Evolutionary conservation across 1,139 yeast genomes (phyloP).

Genomic region (Protomyces lactucae-debilis): DNA sequence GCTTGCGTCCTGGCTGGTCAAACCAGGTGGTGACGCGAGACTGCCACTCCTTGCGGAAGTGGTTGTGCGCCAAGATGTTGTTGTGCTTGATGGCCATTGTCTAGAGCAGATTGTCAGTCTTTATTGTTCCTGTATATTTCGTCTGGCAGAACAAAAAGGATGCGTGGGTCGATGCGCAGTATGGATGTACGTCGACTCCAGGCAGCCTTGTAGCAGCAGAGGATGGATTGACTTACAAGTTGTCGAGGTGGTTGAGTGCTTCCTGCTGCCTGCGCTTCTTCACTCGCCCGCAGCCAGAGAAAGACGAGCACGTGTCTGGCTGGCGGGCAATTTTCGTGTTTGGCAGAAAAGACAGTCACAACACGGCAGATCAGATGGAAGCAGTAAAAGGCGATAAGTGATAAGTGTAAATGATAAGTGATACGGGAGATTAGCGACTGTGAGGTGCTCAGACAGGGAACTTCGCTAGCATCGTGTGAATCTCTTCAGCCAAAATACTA

Average conservation of each 20-base stretch:
- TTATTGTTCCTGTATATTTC: not conserved
- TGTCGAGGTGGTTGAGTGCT: not conserved
- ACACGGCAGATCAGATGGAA: too few species aligned
- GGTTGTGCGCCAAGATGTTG: slow-evolving; percentile 52
- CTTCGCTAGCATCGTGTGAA: too few species aligned
- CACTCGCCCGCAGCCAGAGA: too few species aligned
- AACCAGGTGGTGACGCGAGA: slow-evolving; percentile 98
- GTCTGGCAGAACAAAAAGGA: too few species aligned
- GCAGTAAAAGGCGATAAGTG: too few species aligned
- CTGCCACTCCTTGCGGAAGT: slow-evolving; percentile 99
- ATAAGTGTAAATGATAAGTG: too few species aligned
- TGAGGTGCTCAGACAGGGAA: too few species aligned
- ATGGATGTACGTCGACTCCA: too few species aligned
- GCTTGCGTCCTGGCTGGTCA: slow-evolving; percentile 99
- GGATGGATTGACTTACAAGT: not conserved
- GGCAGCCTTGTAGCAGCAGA: not conserved
- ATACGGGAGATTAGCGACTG: too few species aligned
- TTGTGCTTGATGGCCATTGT: slow-evolving; percentile 38
- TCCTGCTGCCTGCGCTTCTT: not conserved
- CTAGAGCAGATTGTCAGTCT: not conserved
- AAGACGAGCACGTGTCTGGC: not conserved
- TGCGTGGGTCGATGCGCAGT: too few species aligned
- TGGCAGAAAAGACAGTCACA: not conserved
- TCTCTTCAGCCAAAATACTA: too few species aligned
- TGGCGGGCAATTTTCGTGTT: not conserved